These are phyloP conservation scores for Vitis amurensis DNA, from an alignment of 164 flowering plant species.

Conservation along the genomic window DNA sequence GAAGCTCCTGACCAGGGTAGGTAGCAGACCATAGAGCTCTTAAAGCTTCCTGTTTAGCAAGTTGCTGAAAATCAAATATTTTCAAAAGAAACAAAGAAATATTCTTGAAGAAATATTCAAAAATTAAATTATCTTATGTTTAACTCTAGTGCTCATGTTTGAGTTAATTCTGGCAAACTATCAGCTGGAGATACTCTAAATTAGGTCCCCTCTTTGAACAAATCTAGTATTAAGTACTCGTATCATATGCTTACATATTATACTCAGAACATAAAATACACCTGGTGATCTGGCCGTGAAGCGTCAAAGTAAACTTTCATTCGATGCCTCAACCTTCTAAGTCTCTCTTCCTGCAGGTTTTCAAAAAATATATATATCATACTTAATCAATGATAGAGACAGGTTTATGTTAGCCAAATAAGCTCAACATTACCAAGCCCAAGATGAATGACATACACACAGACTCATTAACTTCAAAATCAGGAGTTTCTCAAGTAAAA, in stretches of 20 bases:
- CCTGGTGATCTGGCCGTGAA: conserved; percentile 81
- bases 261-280: conserved; percentile 16
- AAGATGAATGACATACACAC: no score
- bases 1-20: conserved; percentile 70
- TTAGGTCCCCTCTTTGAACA: neutral
- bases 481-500: no score
- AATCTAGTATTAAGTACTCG: neutral
- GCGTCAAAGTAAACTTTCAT: conserved; percentile 73
- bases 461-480: no score
- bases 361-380: neutral
- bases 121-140: no score
- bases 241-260: neutral
- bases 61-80: neutral
- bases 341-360: conserved; percentile 65
- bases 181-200: no score
- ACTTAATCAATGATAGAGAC: no score
- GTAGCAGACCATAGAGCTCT: conserved; percentile 83
- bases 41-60: conserved; percentile 61
- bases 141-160: no score
- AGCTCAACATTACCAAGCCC: no score
- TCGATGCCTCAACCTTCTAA: conserved; percentile 60
- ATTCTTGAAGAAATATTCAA: neutral
- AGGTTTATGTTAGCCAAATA: no score
- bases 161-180: no score
- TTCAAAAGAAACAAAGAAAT: neutral